Conservation (phyloP, 1,284 basidiomycete genomes). For the Blastosporella zonata region DNA sequence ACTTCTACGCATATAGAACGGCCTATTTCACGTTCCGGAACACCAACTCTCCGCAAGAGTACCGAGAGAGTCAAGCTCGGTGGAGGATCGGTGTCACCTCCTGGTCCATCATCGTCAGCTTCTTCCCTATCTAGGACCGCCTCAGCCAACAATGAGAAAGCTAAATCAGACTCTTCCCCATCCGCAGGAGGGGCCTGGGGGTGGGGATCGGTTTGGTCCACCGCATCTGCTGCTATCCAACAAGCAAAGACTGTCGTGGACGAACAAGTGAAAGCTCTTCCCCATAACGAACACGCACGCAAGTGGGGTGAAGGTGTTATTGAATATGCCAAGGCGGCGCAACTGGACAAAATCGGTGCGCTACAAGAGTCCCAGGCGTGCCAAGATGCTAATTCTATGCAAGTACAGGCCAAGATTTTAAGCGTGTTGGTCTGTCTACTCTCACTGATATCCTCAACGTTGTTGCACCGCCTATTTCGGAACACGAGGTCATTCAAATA, state of each 20-base stretch:
- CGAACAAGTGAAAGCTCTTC: constrained; percentile 82
- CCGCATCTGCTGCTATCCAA: constrained; percentile 82
- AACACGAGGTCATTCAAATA: constrained; percentile 96
- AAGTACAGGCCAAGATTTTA: constrained; percentile 79
- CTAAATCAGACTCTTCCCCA: constrained; percentile 20
- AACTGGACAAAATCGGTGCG: constrained; percentile 81
- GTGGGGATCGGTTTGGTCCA: constrained; percentile 86
- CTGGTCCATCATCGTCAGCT: constrained; percentile 41
- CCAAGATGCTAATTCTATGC: constrained; percentile 3
- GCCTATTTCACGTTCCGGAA: constrained; percentile 63
- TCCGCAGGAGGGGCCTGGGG: constrained; percentile 50
- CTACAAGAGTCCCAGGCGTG: constrained; percentile 11
- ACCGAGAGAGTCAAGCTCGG: constrained; percentile 74
- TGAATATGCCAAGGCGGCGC: constrained; percentile 70
- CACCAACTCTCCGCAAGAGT: constrained; percentile 71
- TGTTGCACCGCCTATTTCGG: constrained; percentile 96
- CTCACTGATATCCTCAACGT: constrained; percentile 91
- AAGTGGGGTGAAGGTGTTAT: constrained; percentile 71
- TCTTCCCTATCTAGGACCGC: constrained; percentile 34
- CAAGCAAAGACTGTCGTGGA: constrained; percentile 88
- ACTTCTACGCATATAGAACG: constrained; percentile 54
- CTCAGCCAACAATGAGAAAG: constrained; percentile 25
- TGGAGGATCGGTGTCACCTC: constrained; percentile 31
- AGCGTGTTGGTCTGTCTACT: constrained; percentile 81
- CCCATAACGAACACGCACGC: constrained; percentile 77